Conservation (phyloP, 2,329 filamentous ascomycete species). For the Venturia nashicola region DNA sequence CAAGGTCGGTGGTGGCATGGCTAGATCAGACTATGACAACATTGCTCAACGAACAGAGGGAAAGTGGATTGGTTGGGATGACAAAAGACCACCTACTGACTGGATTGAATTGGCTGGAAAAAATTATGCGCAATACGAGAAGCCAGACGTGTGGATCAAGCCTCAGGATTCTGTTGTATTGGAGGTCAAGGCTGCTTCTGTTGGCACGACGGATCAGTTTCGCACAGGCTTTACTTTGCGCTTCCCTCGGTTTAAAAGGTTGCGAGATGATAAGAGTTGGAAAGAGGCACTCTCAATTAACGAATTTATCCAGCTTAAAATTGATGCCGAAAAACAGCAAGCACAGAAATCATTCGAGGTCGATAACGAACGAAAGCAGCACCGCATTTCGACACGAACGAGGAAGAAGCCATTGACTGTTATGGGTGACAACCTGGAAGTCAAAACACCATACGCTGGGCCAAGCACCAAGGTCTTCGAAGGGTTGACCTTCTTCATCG, state of each 20-base stretch:
- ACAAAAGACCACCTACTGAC: constrained; percentile 59
- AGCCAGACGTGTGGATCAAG: constrained; percentile 86
- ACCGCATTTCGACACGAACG: constrained; percentile 39
- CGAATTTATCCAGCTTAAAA: constrained; percentile 63
- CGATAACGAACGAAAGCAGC: constrained; percentile 52
- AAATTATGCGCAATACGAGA: constrained; percentile 55
- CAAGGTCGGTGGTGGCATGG: constrained; percentile 93
- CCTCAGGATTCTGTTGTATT: constrained; percentile 80
- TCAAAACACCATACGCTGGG: constrained; percentile 41
- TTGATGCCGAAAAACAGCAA: constrained; percentile 54
- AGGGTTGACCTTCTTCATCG: constrained; percentile 65
- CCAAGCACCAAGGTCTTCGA: constrained; percentile 56
- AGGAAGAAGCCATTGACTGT: constrained; percentile 61
- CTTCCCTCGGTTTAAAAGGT: constrained; percentile 76
- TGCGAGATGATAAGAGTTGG: constrained; percentile 80
- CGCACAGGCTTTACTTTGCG: constrained; percentile 65
- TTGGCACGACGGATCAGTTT: constrained; percentile 66
- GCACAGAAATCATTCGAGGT: constrained; percentile 61
- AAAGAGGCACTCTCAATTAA: constrained; percentile 63
- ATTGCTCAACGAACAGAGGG: constrained; percentile 76
- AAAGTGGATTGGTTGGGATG: constrained; percentile 83
- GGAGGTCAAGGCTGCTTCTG: constrained; percentile 75
- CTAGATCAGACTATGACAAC: constrained; percentile 69
- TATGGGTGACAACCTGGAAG: constrained; percentile 50
- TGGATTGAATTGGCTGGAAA: constrained; percentile 75